A percentile compares a stretch with the other conserved stretches of the same genome.
These are phyloP conservation scores for Secale cereale DNA, from an alignment of 176 grass and related monocot genomes.

Conservation along the genomic window DNA sequence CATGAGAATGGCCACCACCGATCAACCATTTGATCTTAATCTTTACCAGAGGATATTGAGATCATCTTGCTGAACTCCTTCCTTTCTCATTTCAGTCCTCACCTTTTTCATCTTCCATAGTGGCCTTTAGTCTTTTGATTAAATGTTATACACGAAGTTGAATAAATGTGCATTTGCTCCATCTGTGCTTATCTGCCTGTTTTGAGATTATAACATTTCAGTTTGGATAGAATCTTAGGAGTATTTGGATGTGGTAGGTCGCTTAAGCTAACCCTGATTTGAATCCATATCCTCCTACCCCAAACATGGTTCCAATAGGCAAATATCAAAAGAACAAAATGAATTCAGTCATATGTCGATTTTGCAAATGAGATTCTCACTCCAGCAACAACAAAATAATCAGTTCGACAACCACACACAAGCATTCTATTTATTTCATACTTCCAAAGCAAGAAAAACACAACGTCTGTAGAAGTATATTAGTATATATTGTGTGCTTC, in stretches of 20 bases:
- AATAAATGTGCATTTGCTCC: no score
- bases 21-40: no score
- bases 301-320: not conserved
- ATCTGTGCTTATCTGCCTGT: no score
- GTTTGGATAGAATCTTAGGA: not conserved
- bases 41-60: no score
- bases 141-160: no score
- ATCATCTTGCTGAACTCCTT: no score
- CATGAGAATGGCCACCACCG: no score
- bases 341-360: no score
- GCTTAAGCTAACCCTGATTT: not conserved
- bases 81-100: not conserved
- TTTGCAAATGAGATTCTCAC: not conserved
- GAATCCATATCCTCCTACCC: not conserved
- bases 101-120: no score
- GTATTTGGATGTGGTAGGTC: not conserved
- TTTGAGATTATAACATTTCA: not conserved
- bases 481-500: not conserved
- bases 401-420: not conserved
- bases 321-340: not conserved
- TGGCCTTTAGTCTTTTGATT: no score
- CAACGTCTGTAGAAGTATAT: not conserved
- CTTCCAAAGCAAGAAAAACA: not conserved
- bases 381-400: not conserved
- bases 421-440: constrained; percentile 7